These are phyloP conservation scores for Dissoconium aciculare DNA, from an alignment of 2,329 filamentous ascomycete species.

Conservation along the genomic window DNA sequence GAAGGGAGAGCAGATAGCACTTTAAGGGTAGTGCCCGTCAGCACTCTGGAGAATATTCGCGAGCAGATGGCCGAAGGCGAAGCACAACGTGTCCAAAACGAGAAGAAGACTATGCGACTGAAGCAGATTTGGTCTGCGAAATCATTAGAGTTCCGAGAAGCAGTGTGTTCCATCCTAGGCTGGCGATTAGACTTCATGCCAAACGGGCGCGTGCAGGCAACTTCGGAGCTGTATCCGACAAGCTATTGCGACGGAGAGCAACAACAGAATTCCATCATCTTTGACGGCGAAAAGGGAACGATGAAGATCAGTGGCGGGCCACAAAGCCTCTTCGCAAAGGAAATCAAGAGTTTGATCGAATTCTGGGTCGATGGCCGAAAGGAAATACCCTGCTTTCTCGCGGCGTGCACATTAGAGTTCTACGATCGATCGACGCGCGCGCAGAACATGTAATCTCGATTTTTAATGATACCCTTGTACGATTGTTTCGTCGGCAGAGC, in stretches of 20 bases:
- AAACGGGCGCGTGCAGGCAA: slow-evolving; percentile 91
- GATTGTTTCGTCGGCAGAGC: too few relatives aligned
- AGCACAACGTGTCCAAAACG: slow-evolving; percentile 41
- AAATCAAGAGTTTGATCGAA: slow-evolving; percentile 73
- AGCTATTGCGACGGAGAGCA: slow-evolving; percentile 30
- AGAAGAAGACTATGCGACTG: slow-evolving; percentile 71
- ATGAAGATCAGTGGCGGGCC: slow-evolving; percentile 96
- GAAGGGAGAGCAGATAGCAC: slow-evolving; percentile 27
- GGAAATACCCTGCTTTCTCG: slow-evolving; percentile 84
- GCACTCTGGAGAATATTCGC: slow-evolving; percentile 59
- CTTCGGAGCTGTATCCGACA: slow-evolving; percentile 61
- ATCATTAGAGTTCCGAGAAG: slow-evolving; percentile 86
- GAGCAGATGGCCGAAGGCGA: slow-evolving; percentile 53
- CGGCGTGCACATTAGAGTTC: slow-evolving; percentile 83
- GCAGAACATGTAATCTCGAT: slow-evolving; percentile 14
- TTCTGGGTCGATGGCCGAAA: slow-evolving; percentile 94
- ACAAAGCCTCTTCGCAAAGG: slow-evolving; percentile 66
- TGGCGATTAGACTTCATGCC: slow-evolving; percentile 94
- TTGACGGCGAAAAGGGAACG: slow-evolving; percentile 83
- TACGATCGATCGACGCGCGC: slow-evolving; percentile 49
- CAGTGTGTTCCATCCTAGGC: slow-evolving; percentile 78
- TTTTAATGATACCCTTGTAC: not conserved
- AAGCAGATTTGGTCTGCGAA: slow-evolving; percentile 90
- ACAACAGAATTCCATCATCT: slow-evolving; percentile 51
- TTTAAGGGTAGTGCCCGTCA: slow-evolving; percentile 56